A percentile compares a stretch with the other conserved stretches of the same genome.
Evolutionary conservation across 306 rosid genomes (phyloP).

Genomic region (Cyclanthera cordifolia): DNA sequence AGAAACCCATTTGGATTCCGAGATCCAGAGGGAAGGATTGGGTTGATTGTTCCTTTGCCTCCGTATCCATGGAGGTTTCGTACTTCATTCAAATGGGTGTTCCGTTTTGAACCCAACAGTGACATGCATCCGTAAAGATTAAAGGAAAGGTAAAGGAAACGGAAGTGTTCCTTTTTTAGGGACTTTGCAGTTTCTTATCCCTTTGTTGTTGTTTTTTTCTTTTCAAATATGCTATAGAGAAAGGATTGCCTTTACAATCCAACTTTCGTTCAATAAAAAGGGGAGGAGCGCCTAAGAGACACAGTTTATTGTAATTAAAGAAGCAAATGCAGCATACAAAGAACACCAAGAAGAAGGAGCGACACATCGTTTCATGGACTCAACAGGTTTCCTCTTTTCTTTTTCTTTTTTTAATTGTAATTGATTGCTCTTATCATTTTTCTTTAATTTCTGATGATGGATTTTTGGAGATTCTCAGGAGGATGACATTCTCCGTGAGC

Average conservation of each 20-base stretch:
- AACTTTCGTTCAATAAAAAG: conserved; percentile 47
- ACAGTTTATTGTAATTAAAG: conserved; percentile 18
- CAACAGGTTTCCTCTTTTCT: conserved; percentile 52
- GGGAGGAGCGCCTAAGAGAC: conserved; percentile 58
- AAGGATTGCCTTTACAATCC: conserved; percentile 55
- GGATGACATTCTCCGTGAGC: conserved; percentile 83
- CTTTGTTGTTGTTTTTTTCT: neutral
- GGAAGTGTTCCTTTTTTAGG: conserved; percentile 11
- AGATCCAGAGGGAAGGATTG: no score
- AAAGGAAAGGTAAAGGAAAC: no score
- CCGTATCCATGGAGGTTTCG: conserved; percentile 8
- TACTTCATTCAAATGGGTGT: conserved; percentile 17
- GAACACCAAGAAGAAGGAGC: conserved; percentile 97
- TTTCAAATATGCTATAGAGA: conserved; percentile 19
- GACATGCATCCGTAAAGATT: conserved; percentile 13
- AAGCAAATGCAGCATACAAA: conserved; percentile 55
- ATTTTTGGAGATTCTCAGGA: conserved; percentile 64
- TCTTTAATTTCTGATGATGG: conserved; percentile 21
- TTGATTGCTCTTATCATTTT: no score
- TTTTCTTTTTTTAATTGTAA: no score
- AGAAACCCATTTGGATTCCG: conserved; percentile 10
- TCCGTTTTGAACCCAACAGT: conserved; percentile 25
- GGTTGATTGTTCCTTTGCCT: conserved; percentile 20
- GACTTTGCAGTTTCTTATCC: conserved; percentile 12
- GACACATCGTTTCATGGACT: conserved; percentile 93